Base-by-base conservation (phyloP, 228 moss, liverwort and hornwort genomes). In the Sphagnum magellanicum region DNA sequence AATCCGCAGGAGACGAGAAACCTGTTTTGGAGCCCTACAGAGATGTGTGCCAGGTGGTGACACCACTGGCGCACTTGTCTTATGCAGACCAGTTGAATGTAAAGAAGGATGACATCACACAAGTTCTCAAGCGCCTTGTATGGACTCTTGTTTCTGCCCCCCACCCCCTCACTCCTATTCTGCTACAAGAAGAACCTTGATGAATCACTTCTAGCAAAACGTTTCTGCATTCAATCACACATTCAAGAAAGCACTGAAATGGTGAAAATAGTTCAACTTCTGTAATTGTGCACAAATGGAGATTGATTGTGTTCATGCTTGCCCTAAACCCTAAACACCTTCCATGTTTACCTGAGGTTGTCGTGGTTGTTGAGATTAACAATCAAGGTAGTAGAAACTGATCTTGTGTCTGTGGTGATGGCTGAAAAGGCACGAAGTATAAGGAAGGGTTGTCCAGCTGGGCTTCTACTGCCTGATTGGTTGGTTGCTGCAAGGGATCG, bases 101-200 rank as follows among this genome's bases (percentile, higher is more conserved):
- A 69, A 98, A 98, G 75, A 90, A 90, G 74, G 91, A 90, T 67
- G 82, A 76, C 10, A 81, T 98, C 55, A 52, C 74, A 48, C 94
- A 98, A 80, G 86, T 90, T 16, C 93, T 98, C 59, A 98, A 94
- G 78, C 90, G 94, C 74, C 79, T 98, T 74, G 98, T 98, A 85
- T 76, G 91, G 52, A 65, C 63, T 74, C 61, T 51, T 16, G 10
- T 14, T 16, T 47, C 55, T 12, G 9, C 3, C 32, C 13, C 16
- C 16, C 0, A 49, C 3, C 47, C n/a, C 4, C 15, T 49, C 49
- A 6, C 51, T 32, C 32, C 32, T 2, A 32, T 32, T 32, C 32
- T 32, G 32, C 32, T 32, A 32, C 32, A 32, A 32, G 32, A 32
- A 32, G 32, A 32, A 32, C 32, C 32, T 32, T 32, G 32, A 32